phyloP scores from a whole-genome alignment of 257 asterid species.

The Primulina eburnea region DNA sequence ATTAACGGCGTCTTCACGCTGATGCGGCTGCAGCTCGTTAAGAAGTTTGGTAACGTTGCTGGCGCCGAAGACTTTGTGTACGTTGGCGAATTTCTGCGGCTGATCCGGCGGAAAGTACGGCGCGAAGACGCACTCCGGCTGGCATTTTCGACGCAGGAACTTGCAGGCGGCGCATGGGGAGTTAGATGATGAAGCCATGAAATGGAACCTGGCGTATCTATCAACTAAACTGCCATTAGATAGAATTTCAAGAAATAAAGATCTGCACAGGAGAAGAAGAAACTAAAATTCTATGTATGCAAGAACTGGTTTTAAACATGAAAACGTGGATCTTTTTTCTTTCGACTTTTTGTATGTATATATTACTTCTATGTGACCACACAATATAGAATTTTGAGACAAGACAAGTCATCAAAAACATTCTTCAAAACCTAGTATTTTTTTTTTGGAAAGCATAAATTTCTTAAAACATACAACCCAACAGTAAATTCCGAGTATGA shows the following conservation, averaged over 20 bases:
- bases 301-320: not conserved
- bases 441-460: not conserved
- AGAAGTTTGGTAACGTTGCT: slow-evolving; percentile 74
- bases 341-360: not conserved
- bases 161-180: slow-evolving; percentile 79
- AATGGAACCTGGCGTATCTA: no score
- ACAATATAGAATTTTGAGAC: not conserved
- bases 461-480: not conserved
- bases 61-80: slow-evolving; percentile 71
- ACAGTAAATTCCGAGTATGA: not conserved
- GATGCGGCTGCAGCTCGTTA: slow-evolving; percentile 69
- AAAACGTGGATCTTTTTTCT: not conserved
- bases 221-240: not conserved
- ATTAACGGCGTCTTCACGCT: slow-evolving; percentile 71
- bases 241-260: not conserved
- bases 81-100: slow-evolving; percentile 69
- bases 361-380: not conserved
- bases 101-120: slow-evolving; percentile 79
- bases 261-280: not conserved
- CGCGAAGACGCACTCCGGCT: slow-evolving; percentile 70
- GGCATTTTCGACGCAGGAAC: slow-evolving; percentile 71
- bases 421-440: slow-evolving; percentile 16
- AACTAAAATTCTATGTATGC: not conserved
- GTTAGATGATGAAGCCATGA: slow-evolving; percentile 55
- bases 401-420: not conserved